Evolutionary conservation across 176 grass and related monocot genomes (phyloP).

Genomic region (Guadua angustifolia): DNA sequence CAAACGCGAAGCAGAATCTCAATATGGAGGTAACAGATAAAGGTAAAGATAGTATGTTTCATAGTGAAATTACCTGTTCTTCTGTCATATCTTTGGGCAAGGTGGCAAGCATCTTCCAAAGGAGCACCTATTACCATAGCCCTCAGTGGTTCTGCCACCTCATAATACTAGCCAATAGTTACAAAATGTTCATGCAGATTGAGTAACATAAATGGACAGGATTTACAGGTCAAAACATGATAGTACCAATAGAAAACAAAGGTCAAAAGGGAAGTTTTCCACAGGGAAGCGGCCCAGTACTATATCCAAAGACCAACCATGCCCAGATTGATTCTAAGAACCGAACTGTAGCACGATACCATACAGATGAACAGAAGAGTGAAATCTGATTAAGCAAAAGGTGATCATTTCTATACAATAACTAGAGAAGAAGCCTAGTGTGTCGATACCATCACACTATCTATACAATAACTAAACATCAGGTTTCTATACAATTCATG

Average conservation of each 20-base stretch:
- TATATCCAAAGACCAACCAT: too few species aligned
- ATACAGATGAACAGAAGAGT: too few species aligned
- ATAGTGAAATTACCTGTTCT: constrained; percentile 70
- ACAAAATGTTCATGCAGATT: not conserved
- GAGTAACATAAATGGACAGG: not conserved
- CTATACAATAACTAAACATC: too few species aligned
- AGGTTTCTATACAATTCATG: too few species aligned
- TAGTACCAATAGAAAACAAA: constrained; percentile 5
- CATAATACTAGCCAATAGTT: constrained; percentile 33
- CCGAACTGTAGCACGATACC: too few species aligned
- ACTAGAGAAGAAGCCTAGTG: too few species aligned
- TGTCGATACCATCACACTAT: too few species aligned
- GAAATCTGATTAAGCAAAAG: too few species aligned
- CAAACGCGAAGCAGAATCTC: not conserved
- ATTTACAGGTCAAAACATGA: not conserved
- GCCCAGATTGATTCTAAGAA: too few species aligned
- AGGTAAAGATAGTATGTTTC: constrained; percentile 34
- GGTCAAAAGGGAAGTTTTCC: not conserved
- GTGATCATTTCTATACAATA: too few species aligned
- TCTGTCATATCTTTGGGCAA: constrained; percentile 98
- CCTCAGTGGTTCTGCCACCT: constrained; percentile 94
- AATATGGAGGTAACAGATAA: constrained; percentile 26
- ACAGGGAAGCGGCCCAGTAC: too few species aligned
- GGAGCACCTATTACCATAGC: constrained; percentile 97
- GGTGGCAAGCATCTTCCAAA: constrained; percentile 95